These are phyloP conservation scores for Scheffersomyces stambukii DNA, from an alignment of 1,139 yeast genomes.

Conservation along the genomic window DNA sequence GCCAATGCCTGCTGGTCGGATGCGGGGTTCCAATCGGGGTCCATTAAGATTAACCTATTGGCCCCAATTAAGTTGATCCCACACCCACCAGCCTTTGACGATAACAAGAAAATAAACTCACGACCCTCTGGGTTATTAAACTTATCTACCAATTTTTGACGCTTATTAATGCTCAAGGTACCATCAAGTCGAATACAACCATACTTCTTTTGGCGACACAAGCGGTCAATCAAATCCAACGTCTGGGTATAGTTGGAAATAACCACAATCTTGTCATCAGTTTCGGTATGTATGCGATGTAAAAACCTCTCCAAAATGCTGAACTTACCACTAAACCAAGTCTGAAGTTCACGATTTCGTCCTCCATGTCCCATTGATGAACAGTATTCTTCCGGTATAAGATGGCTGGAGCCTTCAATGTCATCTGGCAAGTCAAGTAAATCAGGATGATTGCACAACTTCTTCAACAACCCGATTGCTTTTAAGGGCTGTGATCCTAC, in stretches of 20 bases:
- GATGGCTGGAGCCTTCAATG: constrained; percentile 59
- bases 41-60: constrained; percentile 79
- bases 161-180: constrained; percentile 82
- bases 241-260: constrained; percentile 95
- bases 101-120: constrained; percentile 82
- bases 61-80: constrained; percentile 98
- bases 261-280: constrained; percentile 89
- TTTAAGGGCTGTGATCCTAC: constrained; percentile 79
- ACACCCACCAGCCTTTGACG: constrained; percentile 98
- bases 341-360: constrained; percentile 53
- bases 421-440: constrained; percentile 73
- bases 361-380: constrained; percentile 23
- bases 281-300: constrained; percentile 67
- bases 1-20: constrained; percentile 98
- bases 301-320: constrained; percentile 71
- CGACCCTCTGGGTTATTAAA: constrained; percentile 88
- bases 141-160: constrained; percentile 87
- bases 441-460: constrained; percentile 92
- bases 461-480: constrained; percentile 85
- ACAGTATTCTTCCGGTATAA: constrained; percentile 74
- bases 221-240: constrained; percentile 77
- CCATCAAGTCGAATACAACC: constrained; percentile 90
- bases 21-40: constrained; percentile 99
- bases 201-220: constrained; percentile 73
- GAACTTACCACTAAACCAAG: constrained; percentile 60